Conservation (phyloP, 352 stramenopile species). For the Pythium aristosporum region DNA sequence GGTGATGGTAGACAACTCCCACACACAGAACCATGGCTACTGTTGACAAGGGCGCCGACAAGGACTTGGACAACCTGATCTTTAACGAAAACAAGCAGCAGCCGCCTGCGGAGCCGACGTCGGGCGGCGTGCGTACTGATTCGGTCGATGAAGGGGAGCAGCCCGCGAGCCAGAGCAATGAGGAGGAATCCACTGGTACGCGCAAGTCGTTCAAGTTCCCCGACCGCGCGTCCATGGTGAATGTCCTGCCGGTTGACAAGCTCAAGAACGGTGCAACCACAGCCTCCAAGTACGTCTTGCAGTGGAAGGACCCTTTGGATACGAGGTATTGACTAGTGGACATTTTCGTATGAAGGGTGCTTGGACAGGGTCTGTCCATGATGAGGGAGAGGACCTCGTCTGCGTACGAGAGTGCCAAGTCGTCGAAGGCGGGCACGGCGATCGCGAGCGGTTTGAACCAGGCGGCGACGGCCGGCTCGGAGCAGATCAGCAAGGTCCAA, state of each 20-base stretch:
- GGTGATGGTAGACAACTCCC: neutral
- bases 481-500: slow-evolving; percentile 80
- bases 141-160: slow-evolving; percentile 44
- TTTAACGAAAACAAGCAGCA: slow-evolving; percentile 75
- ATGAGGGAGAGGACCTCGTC: slow-evolving; percentile 75
- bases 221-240: slow-evolving; percentile 63
- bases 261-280: slow-evolving; percentile 86
- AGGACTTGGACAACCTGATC: slow-evolving; percentile 84
- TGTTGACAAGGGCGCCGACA: slow-evolving; percentile 62
- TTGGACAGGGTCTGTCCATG: slow-evolving; percentile 63
- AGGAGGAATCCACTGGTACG: slow-evolving; percentile 38
- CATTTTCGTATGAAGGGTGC: slow-evolving; percentile 37
- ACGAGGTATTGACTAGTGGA: neutral
- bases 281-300: slow-evolving; percentile 55
- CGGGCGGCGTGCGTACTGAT: slow-evolving; percentile 21
- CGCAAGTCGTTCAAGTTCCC: slow-evolving; percentile 32
- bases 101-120: slow-evolving; percentile 2
- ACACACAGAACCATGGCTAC: slow-evolving; percentile 4
- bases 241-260: slow-evolving; percentile 85
- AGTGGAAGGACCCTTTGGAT: neutral
- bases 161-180: slow-evolving; percentile 17
- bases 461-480: slow-evolving; percentile 58
- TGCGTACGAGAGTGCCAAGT: slow-evolving; percentile 73
- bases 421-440: slow-evolving; percentile 68
- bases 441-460: slow-evolving; percentile 65